Evolutionary conservation across 2,329 filamentous ascomycete genomes (phyloP), one percentile per base, ranked within the genome.

Genomic region (Fusarium falciforme): DNA sequence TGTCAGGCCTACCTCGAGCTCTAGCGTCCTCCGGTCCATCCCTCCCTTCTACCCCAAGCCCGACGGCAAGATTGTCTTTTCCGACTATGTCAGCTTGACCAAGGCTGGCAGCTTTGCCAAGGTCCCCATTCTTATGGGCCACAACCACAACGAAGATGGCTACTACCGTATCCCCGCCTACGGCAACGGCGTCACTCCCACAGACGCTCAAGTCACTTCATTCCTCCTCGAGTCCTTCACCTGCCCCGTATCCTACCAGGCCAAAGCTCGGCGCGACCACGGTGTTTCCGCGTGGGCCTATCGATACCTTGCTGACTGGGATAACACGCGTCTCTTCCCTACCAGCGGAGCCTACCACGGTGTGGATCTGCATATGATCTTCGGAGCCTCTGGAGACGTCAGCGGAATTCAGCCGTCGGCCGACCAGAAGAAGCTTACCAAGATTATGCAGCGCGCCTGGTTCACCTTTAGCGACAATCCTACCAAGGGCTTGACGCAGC

Each of bases 271-370:
- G 9, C 75, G 74, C 1, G 54, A 64, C 0, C 73, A 83, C 25
- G 79, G 76, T 7, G 80, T 86, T 3, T 79, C 84, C 0, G 76
- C 83, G 10, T 89, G 85, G 84, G 81, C 81, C 5, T 87, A 84
- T 55, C 84, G 86, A 33, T 89, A 87, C 74, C 81, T 85, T 59
- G 86, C 82, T 22, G 85, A 88, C 72, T 89, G 85, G 84, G 71
- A 84, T 33, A 88, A 87, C 66, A 84, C 84, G 1, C 80, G 85
- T 0, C 78, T 88, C 27, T 87, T 84, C 63, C 80, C 82, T 0
- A 82, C 79, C 6, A 87, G 84, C 44, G 85, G 85, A 5, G 85
- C 86, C 0, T 89, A 88, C 70, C 87, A 89, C 59, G 87, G 85
- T 0, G 81, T 82, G 1, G 86, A 87, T 35, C 61, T 87, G 61